Conservation (phyloP, 2,329 filamentous ascomycete genomes). For the Neopestalotiopsis rosae region DNA sequence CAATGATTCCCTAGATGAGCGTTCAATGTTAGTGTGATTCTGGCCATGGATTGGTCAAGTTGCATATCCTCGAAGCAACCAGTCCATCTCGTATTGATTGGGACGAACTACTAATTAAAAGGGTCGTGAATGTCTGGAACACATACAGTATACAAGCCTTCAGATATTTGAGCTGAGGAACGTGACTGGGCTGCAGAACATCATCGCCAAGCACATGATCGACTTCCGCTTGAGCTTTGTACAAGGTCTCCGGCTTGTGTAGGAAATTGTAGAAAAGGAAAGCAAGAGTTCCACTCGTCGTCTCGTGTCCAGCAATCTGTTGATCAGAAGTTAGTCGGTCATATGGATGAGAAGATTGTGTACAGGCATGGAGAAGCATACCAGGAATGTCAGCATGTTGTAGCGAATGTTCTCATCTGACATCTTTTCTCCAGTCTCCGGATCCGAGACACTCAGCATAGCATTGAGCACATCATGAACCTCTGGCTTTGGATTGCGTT, state of each 20-base stretch:
- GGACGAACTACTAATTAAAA: no score
- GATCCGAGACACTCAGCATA: conserved; percentile 56
- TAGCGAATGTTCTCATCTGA: conserved; percentile 50
- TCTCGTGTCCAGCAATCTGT: conserved; percentile 70
- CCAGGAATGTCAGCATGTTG: conserved; percentile 59
- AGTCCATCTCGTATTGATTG: no score
- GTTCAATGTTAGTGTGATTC: neutral
- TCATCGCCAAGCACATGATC: conserved; percentile 66
- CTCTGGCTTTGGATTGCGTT: conserved; percentile 42
- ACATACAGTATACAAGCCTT: conserved; percentile 52
- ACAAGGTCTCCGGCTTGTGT: conserved; percentile 64
- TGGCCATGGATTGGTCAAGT: no score
- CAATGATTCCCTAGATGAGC: conserved; percentile 51
- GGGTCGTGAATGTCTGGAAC: neutral
- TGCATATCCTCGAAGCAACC: no score
- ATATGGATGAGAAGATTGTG: neutral
- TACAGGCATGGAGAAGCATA: neutral
- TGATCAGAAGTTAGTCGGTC: neutral
- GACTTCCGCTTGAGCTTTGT: conserved; percentile 70
- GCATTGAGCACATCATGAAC: conserved; percentile 59
- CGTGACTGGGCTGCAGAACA: conserved; percentile 62
- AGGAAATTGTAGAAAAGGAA: conserved; percentile 71
- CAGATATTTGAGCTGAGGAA: conserved; percentile 70
- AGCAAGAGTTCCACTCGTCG: conserved; percentile 69
- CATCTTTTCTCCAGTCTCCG: conserved; percentile 54